Base-by-base conservation (phyloP, 2,329 filamentous ascomycete genomes). In the Fusarium penzigii region DNA sequence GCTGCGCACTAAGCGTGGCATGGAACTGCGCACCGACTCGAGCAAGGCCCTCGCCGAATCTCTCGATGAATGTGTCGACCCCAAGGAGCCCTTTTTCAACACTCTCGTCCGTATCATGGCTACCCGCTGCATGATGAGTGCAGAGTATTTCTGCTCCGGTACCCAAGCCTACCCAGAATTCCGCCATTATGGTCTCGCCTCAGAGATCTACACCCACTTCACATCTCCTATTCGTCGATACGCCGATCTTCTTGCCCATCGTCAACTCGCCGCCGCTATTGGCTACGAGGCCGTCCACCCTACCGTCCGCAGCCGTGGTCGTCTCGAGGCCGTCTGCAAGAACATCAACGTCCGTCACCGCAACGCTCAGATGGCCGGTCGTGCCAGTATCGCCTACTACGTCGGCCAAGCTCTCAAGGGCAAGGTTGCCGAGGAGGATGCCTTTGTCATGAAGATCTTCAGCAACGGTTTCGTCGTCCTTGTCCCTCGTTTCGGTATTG, bases 261-360 rank as follows among this genome's bases (percentile, higher is more conserved):
- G 93, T 13, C 94, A 99, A 76, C 86, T 99, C 47, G 93, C 94
- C 0, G 93, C 94, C 10, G 92, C 94, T 29, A 97, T 99, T 67
- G 90, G 88, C 53, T 97, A 97, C 77, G 92, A 92, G 75, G 79
- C 87, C 39, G 81, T 94, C n/a, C 88, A 95, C 68, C 81, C 90
- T 8, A 87, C 86, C 43, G 82, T 95, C 52, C 88, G 90, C 67
- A 91, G 88, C 62, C 88, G 91, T 58, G 85, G 86, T 61, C 90
- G 92, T 63, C 86, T 99, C 50, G 92, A 97, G 72, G 89, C 86
- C 51, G 90, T 99, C 20, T 97, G 94, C 82, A 92, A 92, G 73
- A 99, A 99, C 76, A 97, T 99, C 82, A 99, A 99, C 72, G 87
- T 94, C 52, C 87, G 94, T 8, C 94, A 99, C 72, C 90, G 94